A percentile compares a stretch with the other conserved stretches of the same genome.
Conservation (phyloP, 2,329 filamentous ascomycete genomes). For the Ophiostoma montium region DNA sequence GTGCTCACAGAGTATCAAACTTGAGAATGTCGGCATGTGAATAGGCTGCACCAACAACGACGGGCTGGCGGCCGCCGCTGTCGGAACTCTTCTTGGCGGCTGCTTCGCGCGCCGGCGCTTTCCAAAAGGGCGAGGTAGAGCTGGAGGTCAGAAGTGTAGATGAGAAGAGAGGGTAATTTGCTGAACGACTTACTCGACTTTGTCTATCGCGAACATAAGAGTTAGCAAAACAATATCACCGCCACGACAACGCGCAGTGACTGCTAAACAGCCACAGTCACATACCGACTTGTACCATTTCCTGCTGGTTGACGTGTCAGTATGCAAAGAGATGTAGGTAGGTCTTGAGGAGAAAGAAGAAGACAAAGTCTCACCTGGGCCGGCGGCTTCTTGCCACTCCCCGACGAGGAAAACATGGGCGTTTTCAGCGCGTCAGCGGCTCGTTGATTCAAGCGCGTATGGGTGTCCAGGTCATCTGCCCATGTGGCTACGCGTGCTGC, state of each 20-base stretch:
- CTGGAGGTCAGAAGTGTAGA: slow-evolving; percentile 31
- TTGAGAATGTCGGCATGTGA: slow-evolving; percentile 93
- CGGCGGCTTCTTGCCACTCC: slow-evolving; percentile 53
- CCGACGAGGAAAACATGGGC: slow-evolving; percentile 50
- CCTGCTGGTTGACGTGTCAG: slow-evolving; percentile 40
- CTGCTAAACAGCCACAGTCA: too few species aligned
- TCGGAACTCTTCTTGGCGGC: slow-evolving; percentile 37
- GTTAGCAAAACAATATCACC: too few species aligned
- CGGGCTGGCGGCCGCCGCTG: slow-evolving; percentile 32
- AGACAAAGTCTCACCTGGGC: slow-evolving; percentile 56
- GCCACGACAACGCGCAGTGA: too few species aligned
- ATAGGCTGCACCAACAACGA: slow-evolving; percentile 88
- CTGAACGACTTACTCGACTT: slow-evolving; percentile 42
- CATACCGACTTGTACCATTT: slow-evolving; percentile 99
- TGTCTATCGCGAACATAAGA: slow-evolving; percentile 30
- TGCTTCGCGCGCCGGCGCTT: slow-evolving; percentile 35
- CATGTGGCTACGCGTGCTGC: background rate
- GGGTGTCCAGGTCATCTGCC: slow-evolving; percentile 2
- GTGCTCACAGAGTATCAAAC: slow-evolving; percentile 59
- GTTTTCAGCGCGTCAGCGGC: slow-evolving; percentile 1
- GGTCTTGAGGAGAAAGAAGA: slow-evolving; percentile 6
- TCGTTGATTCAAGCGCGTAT: background rate
- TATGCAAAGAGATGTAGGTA: slow-evolving; percentile 16
- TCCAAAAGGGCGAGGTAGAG: slow-evolving; percentile 82
- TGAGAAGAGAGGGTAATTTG: background rate